Conservation (phyloP, 1,284 basidiomycete species). For the Ceratobasidium sp. region DNA sequence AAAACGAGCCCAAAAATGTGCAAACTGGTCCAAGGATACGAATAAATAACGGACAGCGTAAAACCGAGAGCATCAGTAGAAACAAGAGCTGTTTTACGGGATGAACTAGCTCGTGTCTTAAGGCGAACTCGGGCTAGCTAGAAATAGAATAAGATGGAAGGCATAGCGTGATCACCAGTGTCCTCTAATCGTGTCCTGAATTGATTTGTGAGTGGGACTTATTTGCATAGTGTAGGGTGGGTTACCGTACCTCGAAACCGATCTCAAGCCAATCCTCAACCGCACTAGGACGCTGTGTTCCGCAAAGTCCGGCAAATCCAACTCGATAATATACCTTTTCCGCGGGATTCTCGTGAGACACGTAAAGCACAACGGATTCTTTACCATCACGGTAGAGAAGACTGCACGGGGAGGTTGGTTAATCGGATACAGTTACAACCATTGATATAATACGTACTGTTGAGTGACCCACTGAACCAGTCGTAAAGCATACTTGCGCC, state of each 20-base stretch:
- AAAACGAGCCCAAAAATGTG: neutral
- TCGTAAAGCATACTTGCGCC: constrained; percentile 64
- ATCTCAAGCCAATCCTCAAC: constrained; percentile 69
- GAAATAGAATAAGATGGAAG: too few species aligned
- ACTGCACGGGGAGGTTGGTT: constrained; percentile 45
- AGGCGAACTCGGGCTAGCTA: too few species aligned
- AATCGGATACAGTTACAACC: neutral
- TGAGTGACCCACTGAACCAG: constrained; percentile 62
- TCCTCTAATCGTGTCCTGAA: constrained; percentile 11
- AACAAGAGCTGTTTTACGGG: neutral
- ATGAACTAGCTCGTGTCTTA: too few species aligned
- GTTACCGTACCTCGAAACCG: constrained; percentile 65
- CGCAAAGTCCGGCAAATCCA: constrained; percentile 66
- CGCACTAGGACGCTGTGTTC: constrained; percentile 47
- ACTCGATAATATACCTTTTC: constrained; percentile 65
- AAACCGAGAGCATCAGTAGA: neutral
- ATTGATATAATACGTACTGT: constrained; percentile 12
- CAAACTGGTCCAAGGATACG: neutral
- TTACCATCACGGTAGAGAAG: constrained; percentile 52
- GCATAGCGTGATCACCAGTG: constrained; percentile 28
- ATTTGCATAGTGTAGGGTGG: constrained; percentile 50
- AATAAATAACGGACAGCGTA: neutral
- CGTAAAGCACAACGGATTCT: constrained; percentile 62
- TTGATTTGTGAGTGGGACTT: constrained; percentile 40
- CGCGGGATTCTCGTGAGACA: constrained; percentile 66